Percentiles rank a stretch among this genome's conserved stretches.
Evolutionary conservation across 441 rosid genomes (phyloP).

Genomic region (Iberis amara): DNA sequence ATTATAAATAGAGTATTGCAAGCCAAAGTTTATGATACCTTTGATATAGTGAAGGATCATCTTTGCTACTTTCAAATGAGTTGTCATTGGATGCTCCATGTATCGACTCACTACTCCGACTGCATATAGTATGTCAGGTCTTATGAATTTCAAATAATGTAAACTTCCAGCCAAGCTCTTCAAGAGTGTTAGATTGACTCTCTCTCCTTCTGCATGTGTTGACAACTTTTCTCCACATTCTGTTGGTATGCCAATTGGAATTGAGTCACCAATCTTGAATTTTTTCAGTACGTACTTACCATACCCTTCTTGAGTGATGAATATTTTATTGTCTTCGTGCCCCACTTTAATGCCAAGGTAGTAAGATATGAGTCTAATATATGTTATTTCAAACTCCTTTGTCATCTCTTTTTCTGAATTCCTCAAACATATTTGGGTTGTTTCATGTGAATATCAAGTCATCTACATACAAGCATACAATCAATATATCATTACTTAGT

Average conservation of each 20-base stretch:
- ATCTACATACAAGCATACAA: not conserved
- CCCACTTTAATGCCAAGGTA: too few species aligned
- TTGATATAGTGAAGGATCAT: not conserved
- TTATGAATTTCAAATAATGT: not conserved
- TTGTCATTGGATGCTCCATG: not conserved
- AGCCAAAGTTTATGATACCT: not conserved
- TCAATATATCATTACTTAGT: not conserved
- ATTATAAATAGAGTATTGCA: not conserved
- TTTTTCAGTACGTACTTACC: too few species aligned
- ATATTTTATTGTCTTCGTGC: too few species aligned
- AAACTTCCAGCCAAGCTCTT: not conserved
- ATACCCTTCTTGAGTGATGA: too few species aligned
- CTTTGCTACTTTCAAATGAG: not conserved
- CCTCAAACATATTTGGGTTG: not conserved
- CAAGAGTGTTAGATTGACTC: conserved; percentile 2
- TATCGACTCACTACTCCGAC: not conserved
- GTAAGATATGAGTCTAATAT: too few species aligned
- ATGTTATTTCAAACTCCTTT: too few species aligned
- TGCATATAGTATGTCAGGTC: not conserved
- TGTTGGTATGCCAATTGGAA: not conserved
- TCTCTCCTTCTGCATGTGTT: not conserved
- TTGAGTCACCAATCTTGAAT: too few species aligned
- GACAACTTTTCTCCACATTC: conserved; percentile 9
- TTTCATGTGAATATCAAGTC: not conserved
- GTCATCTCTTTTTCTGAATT: too few species aligned